Base-by-base conservation (phyloP, 768 basidiomycete species). In the Leccinum rimulosum region DNA sequence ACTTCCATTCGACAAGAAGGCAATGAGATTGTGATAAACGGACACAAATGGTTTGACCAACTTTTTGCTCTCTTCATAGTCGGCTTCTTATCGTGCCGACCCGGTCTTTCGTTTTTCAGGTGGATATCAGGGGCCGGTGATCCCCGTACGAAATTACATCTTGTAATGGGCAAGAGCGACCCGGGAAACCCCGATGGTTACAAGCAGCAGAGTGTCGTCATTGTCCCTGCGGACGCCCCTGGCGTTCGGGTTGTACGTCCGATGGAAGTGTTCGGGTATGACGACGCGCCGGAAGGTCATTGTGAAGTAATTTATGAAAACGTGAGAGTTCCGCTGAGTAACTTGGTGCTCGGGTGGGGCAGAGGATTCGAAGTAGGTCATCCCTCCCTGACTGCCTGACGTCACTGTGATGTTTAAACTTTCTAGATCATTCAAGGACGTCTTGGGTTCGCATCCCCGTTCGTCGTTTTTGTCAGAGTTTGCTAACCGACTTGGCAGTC, bases 101-200 rank as follows among this genome's bases (percentile, higher is more conserved):
- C 58, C 61, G 59, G 58, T 17, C 58, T 50, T 57, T 48, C 25
- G 30, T 33, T 55, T 50, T 17, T 48, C 43, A 95, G 90, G 93
- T 98, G 92, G 90, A 98, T 98, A 72, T 95, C 93, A 30, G 95
- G 95, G 52, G 96, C 95, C 7, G 95, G 95, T 17, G 95, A 98
- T 73, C 94, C 94, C 49, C 82, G 95, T 61, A 90, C 89, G 61
- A 85, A 84, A 58, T 65, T 98, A 11, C 96, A 99, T 70, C 85
- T 99, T 52, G 91, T 98, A 45, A 89, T 99, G 81, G 96, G 95
- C 54, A 92, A 93, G 78, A 94, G 91, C 61, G 94, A 98, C 73
- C 88, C 95, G 7, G 79, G 78, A 55, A 95, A 95, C 73, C 80
- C 84, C 63, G 84, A 82, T 66, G 72, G 77, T 40, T 88, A 98